Evolutionary conservation across 805 yeast species (phyloP).

Genomic region (Yarrowia sp.): DNA sequence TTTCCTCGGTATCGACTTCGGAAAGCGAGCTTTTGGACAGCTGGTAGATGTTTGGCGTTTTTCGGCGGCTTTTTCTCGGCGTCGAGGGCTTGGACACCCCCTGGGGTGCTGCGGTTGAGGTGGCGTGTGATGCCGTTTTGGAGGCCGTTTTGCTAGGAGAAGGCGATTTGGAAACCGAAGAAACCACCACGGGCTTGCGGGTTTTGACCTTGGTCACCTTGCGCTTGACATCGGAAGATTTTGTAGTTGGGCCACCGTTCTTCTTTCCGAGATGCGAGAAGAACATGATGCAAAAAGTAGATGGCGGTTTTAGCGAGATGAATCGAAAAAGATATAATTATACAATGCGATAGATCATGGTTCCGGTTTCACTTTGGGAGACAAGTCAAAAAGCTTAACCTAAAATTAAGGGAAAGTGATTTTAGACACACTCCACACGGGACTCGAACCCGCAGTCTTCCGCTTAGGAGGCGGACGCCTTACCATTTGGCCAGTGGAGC

Average conservation of each 20-base stretch:
- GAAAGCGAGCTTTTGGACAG: slow-evolving; percentile 24
- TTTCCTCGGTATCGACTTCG: slow-evolving; percentile 32
- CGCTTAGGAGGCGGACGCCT: slow-evolving; percentile 75
- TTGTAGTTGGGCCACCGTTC: slow-evolving; percentile 10
- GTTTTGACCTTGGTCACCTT: slow-evolving; percentile 38
- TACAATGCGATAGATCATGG: slow-evolving; percentile 5
- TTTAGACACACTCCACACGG: slow-evolving; percentile 59
- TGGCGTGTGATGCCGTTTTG: slow-evolving; percentile 16
- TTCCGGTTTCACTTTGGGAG: slow-evolving; percentile 22
- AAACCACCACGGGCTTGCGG: slow-evolving; percentile 16
- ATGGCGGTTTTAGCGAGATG: neutral
- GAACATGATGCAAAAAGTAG: slow-evolving; percentile 28
- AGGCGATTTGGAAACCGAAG: slow-evolving; percentile 29
- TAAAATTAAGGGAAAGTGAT: slow-evolving; percentile 4
- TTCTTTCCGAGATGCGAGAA: slow-evolving; percentile 35
- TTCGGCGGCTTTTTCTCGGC: slow-evolving; percentile 22
- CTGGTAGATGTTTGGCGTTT: slow-evolving; percentile 38
- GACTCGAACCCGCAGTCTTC: slow-evolving; percentile 74
- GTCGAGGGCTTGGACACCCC: slow-evolving; percentile 10
- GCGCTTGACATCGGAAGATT: slow-evolving; percentile 34
- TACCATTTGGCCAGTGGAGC: slow-evolving; percentile 69
- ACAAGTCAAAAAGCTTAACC: slow-evolving; percentile 11
- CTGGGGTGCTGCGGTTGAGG: neutral
- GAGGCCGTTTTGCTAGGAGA: slow-evolving; percentile 18
- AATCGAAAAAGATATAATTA: slow-evolving; percentile 7